phyloP scores from a whole-genome alignment of 2,329 filamentous ascomycete species.

The Plectosphaerella sp. region DNA sequence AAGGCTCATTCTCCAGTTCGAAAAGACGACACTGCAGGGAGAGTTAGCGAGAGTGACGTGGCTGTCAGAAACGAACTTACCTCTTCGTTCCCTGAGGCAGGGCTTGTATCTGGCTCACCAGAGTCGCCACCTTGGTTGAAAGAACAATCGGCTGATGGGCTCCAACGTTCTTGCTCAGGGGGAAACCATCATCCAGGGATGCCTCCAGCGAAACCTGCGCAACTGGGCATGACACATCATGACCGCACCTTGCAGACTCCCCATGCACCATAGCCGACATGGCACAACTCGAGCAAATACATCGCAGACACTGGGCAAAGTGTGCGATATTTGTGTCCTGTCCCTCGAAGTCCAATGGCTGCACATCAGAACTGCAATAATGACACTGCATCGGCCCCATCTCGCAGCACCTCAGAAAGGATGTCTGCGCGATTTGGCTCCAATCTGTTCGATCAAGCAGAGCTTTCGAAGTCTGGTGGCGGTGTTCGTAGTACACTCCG shows the following conservation, averaged over 20 bases:
- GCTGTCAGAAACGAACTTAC: no score
- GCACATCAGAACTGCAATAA: conserved; percentile 18
- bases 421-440: conserved; percentile 21
- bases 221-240: conserved; percentile 15
- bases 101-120: conserved; percentile 24
- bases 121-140: conserved; percentile 26
- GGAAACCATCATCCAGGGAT: neutral
- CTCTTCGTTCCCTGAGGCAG: conserved; percentile 25
- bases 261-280: neutral
- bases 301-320: conserved; percentile 27
- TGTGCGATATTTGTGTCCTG: conserved; percentile 5
- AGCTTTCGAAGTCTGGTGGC: conserved; percentile 17
- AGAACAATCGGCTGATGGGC: conserved; percentile 2
- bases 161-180: neutral
- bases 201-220: conserved; percentile 24
- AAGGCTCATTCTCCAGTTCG: conserved; percentile 43
- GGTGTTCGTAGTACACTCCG: conserved; percentile 30
- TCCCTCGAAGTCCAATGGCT: conserved; percentile 15
- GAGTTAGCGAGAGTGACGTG: no score
- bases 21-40: conserved; percentile 41
- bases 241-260: conserved; percentile 14
- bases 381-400: conserved; percentile 19
- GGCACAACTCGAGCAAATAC: conserved; percentile 24
- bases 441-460: conserved; percentile 10
- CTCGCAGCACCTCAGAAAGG: conserved; percentile 26